Percentiles rank a stretch among this genome's conserved stretches.
Evolutionary conservation across 1,284 basidiomycete genomes (phyloP).

Genomic region (Mycosarcoma mackinlayi): DNA sequence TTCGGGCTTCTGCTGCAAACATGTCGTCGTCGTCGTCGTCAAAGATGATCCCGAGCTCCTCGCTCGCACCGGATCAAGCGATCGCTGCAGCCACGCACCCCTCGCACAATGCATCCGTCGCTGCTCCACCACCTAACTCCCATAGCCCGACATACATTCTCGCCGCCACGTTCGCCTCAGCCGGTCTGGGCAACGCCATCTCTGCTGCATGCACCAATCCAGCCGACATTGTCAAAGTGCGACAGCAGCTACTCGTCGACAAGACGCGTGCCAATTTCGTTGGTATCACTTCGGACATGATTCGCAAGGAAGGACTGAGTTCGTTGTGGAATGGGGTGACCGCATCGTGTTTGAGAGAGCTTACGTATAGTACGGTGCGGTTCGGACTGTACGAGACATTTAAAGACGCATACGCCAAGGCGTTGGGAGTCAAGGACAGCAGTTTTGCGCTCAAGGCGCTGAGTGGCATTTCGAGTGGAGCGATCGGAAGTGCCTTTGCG

Average conservation of each 20-base stretch:
- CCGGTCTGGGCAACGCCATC: conserved; percentile 52
- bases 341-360: conserved; percentile 50
- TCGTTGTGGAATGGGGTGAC: conserved; percentile 56
- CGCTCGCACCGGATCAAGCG: conserved; percentile 34
- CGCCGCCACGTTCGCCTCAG: conserved; percentile 49
- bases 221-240: conserved; percentile 58
- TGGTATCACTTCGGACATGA: conserved; percentile 37
- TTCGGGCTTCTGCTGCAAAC: not conserved
- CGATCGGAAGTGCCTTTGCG: conserved; percentile 51
- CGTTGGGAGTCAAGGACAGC: conserved; percentile 24
- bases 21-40: conserved; percentile 10
- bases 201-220: conserved; percentile 56
- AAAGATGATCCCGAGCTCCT: conserved; percentile 11
- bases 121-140: conserved; percentile 5
- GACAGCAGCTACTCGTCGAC: conserved; percentile 52
- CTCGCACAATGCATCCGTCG: conserved; percentile 20
- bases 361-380: conserved; percentile 56
- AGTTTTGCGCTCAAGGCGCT: conserved; percentile 55
- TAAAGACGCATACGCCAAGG: conserved; percentile 41
- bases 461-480: conserved; percentile 54
- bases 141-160: conserved; percentile 27
- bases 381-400: conserved; percentile 59
- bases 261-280: conserved; percentile 43
- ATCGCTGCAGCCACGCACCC: conserved; percentile 36
- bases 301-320: conserved; percentile 33